Conservation (phyloP, 306 rosid species). For the Citrullus colocynthis region DNA sequence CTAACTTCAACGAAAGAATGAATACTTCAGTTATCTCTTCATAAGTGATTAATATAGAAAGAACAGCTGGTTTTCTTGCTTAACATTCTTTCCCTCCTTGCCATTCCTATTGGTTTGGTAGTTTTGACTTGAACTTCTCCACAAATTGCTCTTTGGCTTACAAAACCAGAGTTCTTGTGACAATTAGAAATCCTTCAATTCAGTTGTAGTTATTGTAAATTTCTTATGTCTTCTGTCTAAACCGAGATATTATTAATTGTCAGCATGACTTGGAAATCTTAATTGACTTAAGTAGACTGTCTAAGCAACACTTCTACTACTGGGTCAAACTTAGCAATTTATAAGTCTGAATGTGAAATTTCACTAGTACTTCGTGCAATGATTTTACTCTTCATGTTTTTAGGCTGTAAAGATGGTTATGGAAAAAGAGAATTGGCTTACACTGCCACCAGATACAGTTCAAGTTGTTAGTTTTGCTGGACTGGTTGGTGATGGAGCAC, state of each 20-base stretch:
- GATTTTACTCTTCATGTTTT: neutral
- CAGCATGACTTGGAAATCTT: too few species aligned
- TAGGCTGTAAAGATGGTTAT: conserved; percentile 96
- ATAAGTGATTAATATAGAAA: neutral
- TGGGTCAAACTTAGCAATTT: neutral
- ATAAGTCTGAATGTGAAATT: neutral
- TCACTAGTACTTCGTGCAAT: neutral
- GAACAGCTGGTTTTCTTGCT: neutral
- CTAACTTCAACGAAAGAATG: neutral
- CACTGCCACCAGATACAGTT: conserved; percentile 67
- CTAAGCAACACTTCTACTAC: neutral
- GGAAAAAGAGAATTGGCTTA: conserved; percentile 80
- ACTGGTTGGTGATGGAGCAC: conserved; percentile 94
- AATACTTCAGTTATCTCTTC: neutral
- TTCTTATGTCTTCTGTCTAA: neutral
- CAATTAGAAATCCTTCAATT: neutral
- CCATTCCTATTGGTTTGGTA: neutral
- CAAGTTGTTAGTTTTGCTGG: conserved; percentile 91
- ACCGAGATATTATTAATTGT: neutral
- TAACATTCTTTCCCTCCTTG: neutral
- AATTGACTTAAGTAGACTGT: neutral
- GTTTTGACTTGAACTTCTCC: neutral
- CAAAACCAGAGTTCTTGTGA: neutral
- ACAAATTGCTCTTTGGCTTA: neutral
- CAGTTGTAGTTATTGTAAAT: neutral